Conservation (phyloP, 1,284 basidiomycete species). For the Ceraceosorus guamensis region DNA sequence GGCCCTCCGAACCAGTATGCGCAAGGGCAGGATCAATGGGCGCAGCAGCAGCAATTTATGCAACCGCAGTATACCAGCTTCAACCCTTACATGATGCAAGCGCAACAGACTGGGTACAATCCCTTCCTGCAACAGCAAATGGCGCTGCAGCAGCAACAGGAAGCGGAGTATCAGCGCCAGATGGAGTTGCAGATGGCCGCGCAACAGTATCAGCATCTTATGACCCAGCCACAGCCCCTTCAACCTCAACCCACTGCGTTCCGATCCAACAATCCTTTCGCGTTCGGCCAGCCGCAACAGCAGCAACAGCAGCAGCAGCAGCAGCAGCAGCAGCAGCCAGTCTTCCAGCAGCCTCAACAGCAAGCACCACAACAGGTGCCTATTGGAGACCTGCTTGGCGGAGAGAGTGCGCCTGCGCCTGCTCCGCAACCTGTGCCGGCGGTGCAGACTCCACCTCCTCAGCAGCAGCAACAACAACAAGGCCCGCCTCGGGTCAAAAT, state of each 20-base stretch:
- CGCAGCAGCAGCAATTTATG: constrained; percentile 39
- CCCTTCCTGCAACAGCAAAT: constrained; percentile 52
- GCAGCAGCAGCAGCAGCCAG: constrained; percentile 19
- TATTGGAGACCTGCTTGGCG: constrained; percentile 29
- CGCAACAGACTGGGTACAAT: constrained; percentile 49
- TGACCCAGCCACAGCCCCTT: constrained; percentile 46
- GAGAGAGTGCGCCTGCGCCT: constrained; percentile 6
- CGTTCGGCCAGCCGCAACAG: no score
- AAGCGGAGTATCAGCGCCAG: constrained; percentile 48
- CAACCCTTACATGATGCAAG: constrained; percentile 54
- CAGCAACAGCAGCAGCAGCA: constrained; percentile 20
- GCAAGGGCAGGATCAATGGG: constrained; percentile 9
- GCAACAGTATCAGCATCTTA: constrained; percentile 49
- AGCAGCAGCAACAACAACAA: constrained; percentile 10
- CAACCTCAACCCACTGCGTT: constrained; percentile 57
- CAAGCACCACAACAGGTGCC: constrained; percentile 47
- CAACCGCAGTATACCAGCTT: constrained; percentile 55
- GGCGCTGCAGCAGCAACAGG: constrained; percentile 59
- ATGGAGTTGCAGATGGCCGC: constrained; percentile 48
- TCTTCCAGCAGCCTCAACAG: constrained; percentile 18
- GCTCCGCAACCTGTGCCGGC: constrained; percentile 9
- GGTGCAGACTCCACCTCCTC: constrained; percentile 7
- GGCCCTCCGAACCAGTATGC: constrained; percentile 26
- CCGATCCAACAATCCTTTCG: constrained; percentile 93
- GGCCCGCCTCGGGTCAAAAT: constrained; percentile 20